Evolutionary conservation across 1,139 yeast genomes (phyloP).

Genomic region (Candida tunisiensis): DNA sequence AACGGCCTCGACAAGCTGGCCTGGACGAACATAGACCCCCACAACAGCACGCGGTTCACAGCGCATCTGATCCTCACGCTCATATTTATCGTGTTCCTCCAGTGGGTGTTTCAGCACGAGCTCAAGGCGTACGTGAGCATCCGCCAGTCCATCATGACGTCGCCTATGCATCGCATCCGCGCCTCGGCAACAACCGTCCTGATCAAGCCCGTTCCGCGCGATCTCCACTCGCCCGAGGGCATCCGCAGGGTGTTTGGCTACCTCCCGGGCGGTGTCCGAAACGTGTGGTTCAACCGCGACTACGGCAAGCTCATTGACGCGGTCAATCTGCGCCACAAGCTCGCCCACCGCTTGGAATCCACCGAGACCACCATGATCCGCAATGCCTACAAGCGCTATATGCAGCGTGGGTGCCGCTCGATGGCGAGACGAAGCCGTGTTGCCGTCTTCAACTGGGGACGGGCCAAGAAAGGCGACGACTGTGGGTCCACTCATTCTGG

Average conservation of each 20-base stretch:
- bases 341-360: slow-evolving; percentile 8
- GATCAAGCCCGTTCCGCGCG: slow-evolving; percentile 10
- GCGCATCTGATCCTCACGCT: slow-evolving; percentile 12
- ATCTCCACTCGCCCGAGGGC: slow-evolving; percentile 5
- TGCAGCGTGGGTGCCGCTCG: slow-evolving; percentile 20
- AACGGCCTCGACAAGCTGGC: slow-evolving; percentile 13
- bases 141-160: slow-evolving; percentile 8
- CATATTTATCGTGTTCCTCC: slow-evolving; percentile 5
- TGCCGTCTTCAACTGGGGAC: slow-evolving; percentile 44
- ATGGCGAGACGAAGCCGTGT: too few species aligned
- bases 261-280: slow-evolving; percentile 11
- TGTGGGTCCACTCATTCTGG: too few species aligned
- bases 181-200: slow-evolving; percentile 13
- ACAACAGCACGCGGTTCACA: slow-evolving; percentile 6
- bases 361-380: slow-evolving; percentile 6
- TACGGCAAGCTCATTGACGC: slow-evolving; percentile 8
- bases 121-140: slow-evolving; percentile 9
- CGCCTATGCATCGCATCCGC: slow-evolving; percentile 8
- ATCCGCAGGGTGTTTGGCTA: slow-evolving; percentile 6
- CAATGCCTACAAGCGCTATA: slow-evolving; percentile 44
- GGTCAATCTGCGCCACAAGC: slow-evolving; percentile 6
- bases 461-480: slow-evolving; percentile 47
- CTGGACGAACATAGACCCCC: slow-evolving; percentile 11
- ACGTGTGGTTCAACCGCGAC: slow-evolving; percentile 16
- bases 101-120: slow-evolving; percentile 9